phyloP scores from a whole-genome alignment of 2,329 filamentous ascomycete genomes.

The Hypomyces perniciosus region DNA sequence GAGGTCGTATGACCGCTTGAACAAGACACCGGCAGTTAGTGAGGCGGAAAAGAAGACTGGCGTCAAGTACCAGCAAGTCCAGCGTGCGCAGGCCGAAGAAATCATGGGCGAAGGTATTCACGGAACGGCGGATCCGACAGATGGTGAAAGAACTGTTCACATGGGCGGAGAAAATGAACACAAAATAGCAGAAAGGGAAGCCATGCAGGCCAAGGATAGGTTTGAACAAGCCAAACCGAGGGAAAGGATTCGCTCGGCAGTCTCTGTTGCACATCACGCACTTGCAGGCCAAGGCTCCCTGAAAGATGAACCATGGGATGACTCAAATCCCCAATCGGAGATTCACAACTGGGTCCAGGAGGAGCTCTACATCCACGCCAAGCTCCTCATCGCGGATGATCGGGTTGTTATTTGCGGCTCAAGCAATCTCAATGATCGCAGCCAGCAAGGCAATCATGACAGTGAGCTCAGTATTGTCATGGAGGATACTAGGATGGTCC shows the following conservation, averaged over 20 bases:
- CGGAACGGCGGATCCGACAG: constrained; percentile 39
- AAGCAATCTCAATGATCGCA: constrained; percentile 87
- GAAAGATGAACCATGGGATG: constrained; percentile 70
- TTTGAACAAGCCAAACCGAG: constrained; percentile 46
- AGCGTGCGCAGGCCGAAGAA: constrained; percentile 82
- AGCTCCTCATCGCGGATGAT: constrained; percentile 86
- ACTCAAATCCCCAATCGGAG: constrained; percentile 63
- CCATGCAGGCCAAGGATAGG: constrained; percentile 41
- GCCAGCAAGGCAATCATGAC: constrained; percentile 83
- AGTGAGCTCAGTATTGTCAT: constrained; percentile 87
- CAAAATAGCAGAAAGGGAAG: constrained; percentile 31
- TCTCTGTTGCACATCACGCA: constrained; percentile 65
- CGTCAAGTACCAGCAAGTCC: constrained; percentile 77
- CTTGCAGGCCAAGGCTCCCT: constrained; percentile 61
- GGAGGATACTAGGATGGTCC: constrained; percentile 69
- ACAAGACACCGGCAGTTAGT: constrained; percentile 68
- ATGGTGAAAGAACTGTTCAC: constrained; percentile 39
- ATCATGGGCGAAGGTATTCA: constrained; percentile 74
- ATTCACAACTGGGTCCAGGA: constrained; percentile 89
- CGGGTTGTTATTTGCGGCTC: constrained; percentile 77
- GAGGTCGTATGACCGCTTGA: constrained; percentile 85
- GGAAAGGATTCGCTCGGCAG: constrained; percentile 31
- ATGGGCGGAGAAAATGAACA: constrained; percentile 38
- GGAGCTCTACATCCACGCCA: constrained; percentile 91
- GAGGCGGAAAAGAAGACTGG: constrained; percentile 76